phyloP scores from a whole-genome alignment of 805 yeast genomes.

The Cephaloascus fragrans region DNA sequence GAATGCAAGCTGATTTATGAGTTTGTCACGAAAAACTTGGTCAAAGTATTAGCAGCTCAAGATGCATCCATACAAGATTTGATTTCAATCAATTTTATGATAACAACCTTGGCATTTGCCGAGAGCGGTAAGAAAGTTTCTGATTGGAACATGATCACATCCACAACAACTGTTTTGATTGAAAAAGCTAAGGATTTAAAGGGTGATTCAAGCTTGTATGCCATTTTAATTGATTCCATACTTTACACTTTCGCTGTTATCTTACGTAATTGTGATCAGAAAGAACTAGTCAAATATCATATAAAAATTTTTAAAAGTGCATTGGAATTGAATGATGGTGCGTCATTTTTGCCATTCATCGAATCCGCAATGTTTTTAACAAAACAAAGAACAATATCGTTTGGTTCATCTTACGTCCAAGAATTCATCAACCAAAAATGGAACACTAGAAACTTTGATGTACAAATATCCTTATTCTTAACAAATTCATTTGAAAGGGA shows the following conservation, averaged over 20 bases:
- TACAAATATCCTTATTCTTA: slow-evolving; percentile 32
- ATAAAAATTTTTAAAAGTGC: slow-evolving; percentile 30
- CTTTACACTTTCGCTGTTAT: slow-evolving; percentile 38
- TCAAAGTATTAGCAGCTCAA: slow-evolving; percentile 1
- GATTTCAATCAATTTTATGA: slow-evolving; percentile 25
- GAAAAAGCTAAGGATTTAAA: slow-evolving; percentile 2
- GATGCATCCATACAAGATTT: slow-evolving; percentile 3
- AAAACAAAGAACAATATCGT: slow-evolving; percentile 33
- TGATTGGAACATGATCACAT: slow-evolving; percentile 34
- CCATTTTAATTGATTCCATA: slow-evolving; percentile 15
- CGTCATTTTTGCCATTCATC: slow-evolving; percentile 34
- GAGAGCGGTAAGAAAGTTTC: slow-evolving; percentile 61
- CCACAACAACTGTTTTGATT: slow-evolving; percentile 11
- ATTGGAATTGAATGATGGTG: slow-evolving; percentile 20
- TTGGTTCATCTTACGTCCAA: slow-evolving; percentile 36
- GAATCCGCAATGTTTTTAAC: slow-evolving; percentile 33
- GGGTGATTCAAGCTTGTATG: background rate
- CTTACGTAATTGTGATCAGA: slow-evolving; percentile 46
- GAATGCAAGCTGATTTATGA: slow-evolving; percentile 35
- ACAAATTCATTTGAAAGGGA: slow-evolving; percentile 19
- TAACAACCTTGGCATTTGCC: slow-evolving; percentile 46
- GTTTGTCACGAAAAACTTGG: slow-evolving; percentile 6
- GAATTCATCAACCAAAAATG: slow-evolving; percentile 35
- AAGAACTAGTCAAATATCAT: slow-evolving; percentile 37
- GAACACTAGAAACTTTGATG: slow-evolving; percentile 14